Evolutionary conservation across 768 basidiomycete genomes (phyloP), one percentile per base, ranked within the genome.

Genomic region (Paxillus ammoniavirescens): DNA sequence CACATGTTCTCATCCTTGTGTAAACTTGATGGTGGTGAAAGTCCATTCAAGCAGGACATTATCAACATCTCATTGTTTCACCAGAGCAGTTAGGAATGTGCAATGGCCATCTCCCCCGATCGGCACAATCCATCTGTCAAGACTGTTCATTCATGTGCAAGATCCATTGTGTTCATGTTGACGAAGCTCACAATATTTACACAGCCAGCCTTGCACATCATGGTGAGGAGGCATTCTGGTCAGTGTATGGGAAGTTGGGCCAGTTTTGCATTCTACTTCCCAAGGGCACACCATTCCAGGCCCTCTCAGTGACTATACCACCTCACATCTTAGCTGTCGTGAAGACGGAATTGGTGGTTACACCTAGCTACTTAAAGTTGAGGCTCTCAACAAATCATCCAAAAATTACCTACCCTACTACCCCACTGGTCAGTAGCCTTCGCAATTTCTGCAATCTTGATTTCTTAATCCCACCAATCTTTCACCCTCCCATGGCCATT

Each of bases 31-130:
- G 30, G 30, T 4, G 30, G 30, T 9, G 21, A 31, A 31, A 42
- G 42, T 42, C 42, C 6, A 42, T 42, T 8, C 15, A 6, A 17
- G 6, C 9, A 12, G 42, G 42, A 26, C 7, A 42, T 6, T 42
- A 42, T 5, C 45, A 57, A 4, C 52, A 57, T 31, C 14, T 53
- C 2, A 53, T 57, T 2, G 51, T 57, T 7, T 57, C 45, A 1
- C 56, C 49, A 0, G 52, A 53, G 15, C 56, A 57, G 8, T 35
- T 57, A 0, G 52, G 56, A 0, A 10, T n/a, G 12, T 50, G 31
- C 28, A 47, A 57, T 5, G 36, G 41, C 7, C 49, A 57, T 26
- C 28, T 57, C 2, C 36, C 52, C n/a, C 31, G 35, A 1, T 47
- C 53, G 0, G 52, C 52, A 0, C n/a, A 21, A 2, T 44, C 53